Evolutionary conservation across 1,284 basidiomycete species (phyloP), one percentile per base, ranked within the genome.

Genomic region (Ustanciosporium gigantosporum): DNA sequence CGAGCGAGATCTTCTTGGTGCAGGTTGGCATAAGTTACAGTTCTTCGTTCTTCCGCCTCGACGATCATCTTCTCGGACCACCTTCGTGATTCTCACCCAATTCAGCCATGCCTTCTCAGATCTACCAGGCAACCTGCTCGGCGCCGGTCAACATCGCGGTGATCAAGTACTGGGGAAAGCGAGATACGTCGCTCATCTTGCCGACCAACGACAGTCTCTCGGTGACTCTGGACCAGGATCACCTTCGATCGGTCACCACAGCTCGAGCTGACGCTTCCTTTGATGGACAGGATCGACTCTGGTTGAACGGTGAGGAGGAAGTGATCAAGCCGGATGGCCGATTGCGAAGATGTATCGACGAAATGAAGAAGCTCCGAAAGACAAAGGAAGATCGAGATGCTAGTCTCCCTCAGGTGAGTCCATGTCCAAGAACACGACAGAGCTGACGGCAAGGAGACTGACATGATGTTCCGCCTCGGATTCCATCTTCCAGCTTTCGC

Each of bases 141-240:
- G 92, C 92, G 0, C 92, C 92, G 3, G 91, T 95, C 64, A 96
- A 96, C 81, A 95, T 96, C 73, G 92, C 92, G 22, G 90, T 89
- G 78, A 93, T 95, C 82, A 96, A 96, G 59, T 72, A 77, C 64
- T 99, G 94, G 94, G 94, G 94, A 66, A 99, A 99, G 81, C 88
- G 93, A 65, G 89, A 97, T 80, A 93, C 91, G 8, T 85, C 87
- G 68, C 86, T 98, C 64, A 96, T 97, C 77, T 83, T 99, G 45
- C 94, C 94, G 23, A 97, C 93, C 67, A 99, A 99, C 81, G 91
- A 91, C 5, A 97, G 94, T 19, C 86, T 99, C 23, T 96, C 92
- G 2, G 90, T 98, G 39, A 98, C 95, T 3, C 87, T 98, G 50
- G 89, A 90, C 76, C 95, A 98, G 80, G 91, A 96, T 80, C 89